phyloP scores from a whole-genome alignment of 495 filamentous ascomycete species.

The Penicillium paxilli region DNA sequence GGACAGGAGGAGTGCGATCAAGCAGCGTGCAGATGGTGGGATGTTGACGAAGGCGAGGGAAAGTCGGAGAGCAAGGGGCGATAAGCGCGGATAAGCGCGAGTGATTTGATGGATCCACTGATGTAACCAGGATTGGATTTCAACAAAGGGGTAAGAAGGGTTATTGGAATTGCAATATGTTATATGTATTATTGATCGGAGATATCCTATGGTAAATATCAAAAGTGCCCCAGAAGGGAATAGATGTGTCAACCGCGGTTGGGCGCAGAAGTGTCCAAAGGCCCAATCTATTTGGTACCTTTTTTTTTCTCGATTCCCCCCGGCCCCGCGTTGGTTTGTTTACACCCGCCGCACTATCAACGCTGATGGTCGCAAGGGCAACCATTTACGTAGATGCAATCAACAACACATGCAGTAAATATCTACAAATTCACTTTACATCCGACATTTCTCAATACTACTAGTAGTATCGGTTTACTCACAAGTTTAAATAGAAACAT shows the following conservation, averaged over 20 bases:
- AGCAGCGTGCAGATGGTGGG: conserved; percentile 23
- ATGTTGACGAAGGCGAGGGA: conserved; percentile 22
- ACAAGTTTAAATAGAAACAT: too few relatives aligned
- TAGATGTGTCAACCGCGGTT: conserved; percentile 7
- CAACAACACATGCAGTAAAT: too few relatives aligned
- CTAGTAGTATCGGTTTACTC: too few relatives aligned
- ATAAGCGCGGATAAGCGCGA: conserved; percentile 36
- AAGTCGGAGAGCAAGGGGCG: conserved; percentile 32
- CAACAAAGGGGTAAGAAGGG: conserved; percentile 1
- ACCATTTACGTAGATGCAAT: too few relatives aligned
- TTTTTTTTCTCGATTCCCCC: too few relatives aligned
- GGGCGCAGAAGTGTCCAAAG: conserved; percentile 13
- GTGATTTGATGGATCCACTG: conserved; percentile 21
- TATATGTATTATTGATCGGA: too few relatives aligned
- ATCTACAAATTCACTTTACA: background rate
- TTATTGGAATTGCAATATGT: background rate
- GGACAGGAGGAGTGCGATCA: conserved; percentile 7
- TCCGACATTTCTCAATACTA: too few relatives aligned
- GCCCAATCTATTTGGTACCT: too few relatives aligned
- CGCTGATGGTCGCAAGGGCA: conserved; percentile 24
- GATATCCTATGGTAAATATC: too few relatives aligned
- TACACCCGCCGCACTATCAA: background rate
- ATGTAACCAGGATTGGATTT: conserved; percentile 7
- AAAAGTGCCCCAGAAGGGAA: too few relatives aligned
- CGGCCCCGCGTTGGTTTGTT: conserved; percentile 22